These are phyloP conservation scores for Podospora australis DNA, from an alignment of 495 filamentous ascomycete species.

Conservation along the genomic window DNA sequence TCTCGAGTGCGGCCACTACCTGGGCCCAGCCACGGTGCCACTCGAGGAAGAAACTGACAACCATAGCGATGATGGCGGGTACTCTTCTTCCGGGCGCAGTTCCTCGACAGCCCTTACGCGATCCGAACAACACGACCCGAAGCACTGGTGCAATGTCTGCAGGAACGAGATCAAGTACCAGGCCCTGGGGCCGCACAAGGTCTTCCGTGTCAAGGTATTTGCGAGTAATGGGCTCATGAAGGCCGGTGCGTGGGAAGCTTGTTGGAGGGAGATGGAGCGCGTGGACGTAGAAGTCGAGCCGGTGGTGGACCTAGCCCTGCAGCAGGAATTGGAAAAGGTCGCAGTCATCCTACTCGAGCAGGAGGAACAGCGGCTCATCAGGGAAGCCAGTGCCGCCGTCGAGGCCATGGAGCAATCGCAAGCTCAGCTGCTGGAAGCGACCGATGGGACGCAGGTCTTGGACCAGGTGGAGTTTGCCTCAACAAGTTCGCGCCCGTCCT, in stretches of 20 bases:
- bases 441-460: too few relatives aligned
- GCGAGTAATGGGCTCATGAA: constrained; percentile 92
- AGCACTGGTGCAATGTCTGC: constrained; percentile 57
- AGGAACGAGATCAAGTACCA: constrained; percentile 45
- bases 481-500: constrained; percentile 8
- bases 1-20: constrained; percentile 74
- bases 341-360: constrained; percentile 22
- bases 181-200: constrained; percentile 39
- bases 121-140: too few relatives aligned
- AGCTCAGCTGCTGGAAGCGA: constrained; percentile 6
- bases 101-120: too few relatives aligned
- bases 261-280: constrained; percentile 95
- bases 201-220: constrained; percentile 84
- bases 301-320: constrained; percentile 36
- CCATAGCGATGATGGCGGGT: constrained; percentile 40
- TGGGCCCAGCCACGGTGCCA: constrained; percentile 39
- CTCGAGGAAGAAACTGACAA: constrained; percentile 40
- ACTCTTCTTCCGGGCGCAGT: constrained; percentile 23
- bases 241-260: constrained; percentile 84
- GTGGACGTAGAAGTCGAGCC: constrained; percentile 89
- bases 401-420: constrained; percentile 9
- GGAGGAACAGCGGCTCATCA: constrained; percentile 23
- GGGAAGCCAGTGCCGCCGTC: constrained; percentile 22
- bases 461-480: too few relatives aligned
- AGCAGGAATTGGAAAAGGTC: constrained; percentile 40